Evolutionary conservation across 768 basidiomycete genomes (phyloP), one percentile per base, ranked within the genome.

Genomic region (Amanita muscaria): DNA sequence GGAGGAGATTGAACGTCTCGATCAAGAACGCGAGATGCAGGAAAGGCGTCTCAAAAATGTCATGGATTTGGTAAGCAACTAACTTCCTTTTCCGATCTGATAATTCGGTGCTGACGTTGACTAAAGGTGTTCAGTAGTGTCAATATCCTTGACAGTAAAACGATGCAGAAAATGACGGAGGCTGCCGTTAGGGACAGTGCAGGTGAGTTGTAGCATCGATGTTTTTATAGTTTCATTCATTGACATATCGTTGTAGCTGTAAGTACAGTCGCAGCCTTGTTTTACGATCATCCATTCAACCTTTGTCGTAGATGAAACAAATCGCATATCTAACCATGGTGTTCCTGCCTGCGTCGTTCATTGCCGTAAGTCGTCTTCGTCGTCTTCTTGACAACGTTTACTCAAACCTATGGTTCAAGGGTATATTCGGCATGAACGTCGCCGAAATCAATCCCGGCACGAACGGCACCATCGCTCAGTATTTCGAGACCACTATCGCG

Each of bases 261-360:
- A 50, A 53, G 46, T 42, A 27, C 14, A 7, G 11, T 7, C 7
- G 23, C 18, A 4, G 19, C 3, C n/a, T 19, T 4, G 15, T 27
- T 21, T 16, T n/a, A n/a, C 21, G 16, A 14, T 38, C 10, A 5
- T 14, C 15, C 14, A 5, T 5, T 22, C 31, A n/a, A 33, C 10
- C 41, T 8, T 33, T 15, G 33, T 10, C 16, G 44, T 29, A 68
- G 67, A 76, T 73, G 72, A 74, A 70, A 47, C 73, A 80, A 58
- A 72, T 80, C 34, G 73, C 77, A 0, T 80, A 79, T 51, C 62
- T 81, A 9, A 73, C 74, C 1, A 79, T 80, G 76, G 53, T 76
- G 19, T 81, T 79, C 58, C 61, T 80, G 3, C 79, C 79, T 2
- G 73, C 76, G 0, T 72, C 72, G 11, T 75, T 80, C 42, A 59